Conservation (phyloP, 2,329 filamentous ascomycete species). For the Fusarium pseudoanthophilum region DNA sequence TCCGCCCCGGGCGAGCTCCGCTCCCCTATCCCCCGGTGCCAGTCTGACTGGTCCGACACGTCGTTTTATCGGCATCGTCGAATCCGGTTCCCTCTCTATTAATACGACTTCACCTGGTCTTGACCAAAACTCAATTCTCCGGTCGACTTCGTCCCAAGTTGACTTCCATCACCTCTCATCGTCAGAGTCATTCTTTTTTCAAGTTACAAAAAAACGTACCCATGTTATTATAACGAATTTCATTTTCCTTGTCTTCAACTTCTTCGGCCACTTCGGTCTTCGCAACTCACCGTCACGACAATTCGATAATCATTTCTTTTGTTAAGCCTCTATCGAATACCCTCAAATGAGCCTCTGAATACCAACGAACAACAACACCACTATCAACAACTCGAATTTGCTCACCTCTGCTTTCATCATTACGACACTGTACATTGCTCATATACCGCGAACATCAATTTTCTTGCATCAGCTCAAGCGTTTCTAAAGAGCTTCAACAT, state of each 20-base stretch:
- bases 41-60: slow-evolving; percentile 46
- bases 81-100: slow-evolving; percentile 34
- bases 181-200: slow-evolving; percentile 47
- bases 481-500: slow-evolving; percentile 28
- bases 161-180: slow-evolving; percentile 34
- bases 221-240: slow-evolving; percentile 59
- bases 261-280: slow-evolving; percentile 47
- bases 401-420: slow-evolving; percentile 40
- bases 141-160: slow-evolving; percentile 47
- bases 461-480: slow-evolving; percentile 31
- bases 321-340: slow-evolving; percentile 48
- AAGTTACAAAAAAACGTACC: slow-evolving; percentile 47
- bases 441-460: slow-evolving; percentile 36
- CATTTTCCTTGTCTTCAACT: slow-evolving; percentile 48
- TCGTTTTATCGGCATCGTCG: slow-evolving; percentile 46
- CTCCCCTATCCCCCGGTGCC: slow-evolving; percentile 46
- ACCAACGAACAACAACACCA: slow-evolving; percentile 46
- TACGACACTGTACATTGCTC: slow-evolving; percentile 50
- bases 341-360: slow-evolving; percentile 57
- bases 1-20: slow-evolving; percentile 45
- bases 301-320: slow-evolving; percentile 52
- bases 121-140: slow-evolving; percentile 12
- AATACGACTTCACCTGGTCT: slow-evolving; percentile 17
- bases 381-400: slow-evolving; percentile 40
- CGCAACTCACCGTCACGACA: slow-evolving; percentile 46